Percentiles rank a stretch among this genome's conserved stretches.
These are phyloP conservation scores for Fusarium musae DNA, from an alignment of 2,329 filamentous ascomycete species.

Conservation along the genomic window DNA sequence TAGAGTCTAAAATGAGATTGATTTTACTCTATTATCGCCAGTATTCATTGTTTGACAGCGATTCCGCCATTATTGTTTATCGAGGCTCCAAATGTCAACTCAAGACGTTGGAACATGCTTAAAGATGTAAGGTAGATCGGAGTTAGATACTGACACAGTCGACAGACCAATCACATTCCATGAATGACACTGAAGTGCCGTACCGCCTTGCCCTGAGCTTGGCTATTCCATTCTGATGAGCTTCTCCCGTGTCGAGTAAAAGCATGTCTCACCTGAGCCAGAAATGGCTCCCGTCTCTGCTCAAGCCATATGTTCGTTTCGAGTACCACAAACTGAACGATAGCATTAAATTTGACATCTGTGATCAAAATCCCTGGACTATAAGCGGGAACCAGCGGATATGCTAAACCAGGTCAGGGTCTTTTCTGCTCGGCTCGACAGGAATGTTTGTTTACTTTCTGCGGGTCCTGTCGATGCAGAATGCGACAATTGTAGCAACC, in stretches of 20 bases:
- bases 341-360: background rate
- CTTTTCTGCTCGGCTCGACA: background rate
- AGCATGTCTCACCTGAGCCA: background rate
- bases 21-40: constrained; percentile 8
- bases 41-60: background rate
- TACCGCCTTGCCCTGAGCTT: background rate
- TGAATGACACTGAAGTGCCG: constrained; percentile 14
- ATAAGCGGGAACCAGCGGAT: constrained; percentile 8
- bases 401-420: constrained; percentile 24
- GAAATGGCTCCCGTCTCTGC: background rate
- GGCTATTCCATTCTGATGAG: too few relatives aligned
- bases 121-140: background rate
- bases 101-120: background rate
- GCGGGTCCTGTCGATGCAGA: background rate
- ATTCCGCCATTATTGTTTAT: background rate
- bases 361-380: background rate
- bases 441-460: constrained; percentile 15
- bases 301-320: background rate
- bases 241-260: background rate
- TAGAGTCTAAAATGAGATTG: constrained; percentile 24
- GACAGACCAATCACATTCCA: constrained; percentile 9
- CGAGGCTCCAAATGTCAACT: fast-evolving
- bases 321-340: background rate
- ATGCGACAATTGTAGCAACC: background rate
- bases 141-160: background rate